These are phyloP conservation scores for Fonsecaea nubica DNA, from an alignment of 2,329 filamentous ascomycete genomes.

Conservation along the genomic window DNA sequence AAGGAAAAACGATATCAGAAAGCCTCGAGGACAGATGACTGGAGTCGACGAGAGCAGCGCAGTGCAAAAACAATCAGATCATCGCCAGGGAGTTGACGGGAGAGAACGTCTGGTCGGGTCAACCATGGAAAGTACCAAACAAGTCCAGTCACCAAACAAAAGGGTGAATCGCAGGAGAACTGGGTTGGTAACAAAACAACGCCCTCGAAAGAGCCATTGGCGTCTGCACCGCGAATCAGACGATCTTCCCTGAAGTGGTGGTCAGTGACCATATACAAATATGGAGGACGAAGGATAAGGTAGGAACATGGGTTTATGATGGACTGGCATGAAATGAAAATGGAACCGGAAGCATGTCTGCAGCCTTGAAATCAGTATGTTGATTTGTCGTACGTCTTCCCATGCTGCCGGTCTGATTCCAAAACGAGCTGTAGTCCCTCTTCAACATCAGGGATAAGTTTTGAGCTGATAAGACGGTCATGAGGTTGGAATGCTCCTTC, in stretches of 20 bases:
- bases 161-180: background rate
- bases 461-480: background rate
- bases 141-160: background rate
- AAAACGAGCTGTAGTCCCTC: background rate
- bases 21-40: background rate
- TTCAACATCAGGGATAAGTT: background rate
- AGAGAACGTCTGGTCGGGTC: background rate
- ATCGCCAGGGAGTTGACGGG: background rate
- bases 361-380: background rate
- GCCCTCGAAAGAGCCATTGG: background rate
- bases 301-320: background rate
- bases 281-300: background rate
- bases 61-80: background rate
- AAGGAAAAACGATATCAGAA: background rate
- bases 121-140: background rate
- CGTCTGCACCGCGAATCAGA: background rate
- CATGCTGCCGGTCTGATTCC: background rate
- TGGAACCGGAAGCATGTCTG: background rate
- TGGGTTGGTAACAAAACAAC: background rate
- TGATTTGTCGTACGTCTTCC: background rate
- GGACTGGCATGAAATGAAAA: background rate
- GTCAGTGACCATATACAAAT: background rate
- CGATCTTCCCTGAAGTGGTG: background rate
- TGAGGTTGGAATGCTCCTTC: conserved; percentile 1
- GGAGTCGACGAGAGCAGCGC: background rate